Conservation (phyloP, 371 early-diverging fungal species). For the Actinomortierella ambigua region DNA sequence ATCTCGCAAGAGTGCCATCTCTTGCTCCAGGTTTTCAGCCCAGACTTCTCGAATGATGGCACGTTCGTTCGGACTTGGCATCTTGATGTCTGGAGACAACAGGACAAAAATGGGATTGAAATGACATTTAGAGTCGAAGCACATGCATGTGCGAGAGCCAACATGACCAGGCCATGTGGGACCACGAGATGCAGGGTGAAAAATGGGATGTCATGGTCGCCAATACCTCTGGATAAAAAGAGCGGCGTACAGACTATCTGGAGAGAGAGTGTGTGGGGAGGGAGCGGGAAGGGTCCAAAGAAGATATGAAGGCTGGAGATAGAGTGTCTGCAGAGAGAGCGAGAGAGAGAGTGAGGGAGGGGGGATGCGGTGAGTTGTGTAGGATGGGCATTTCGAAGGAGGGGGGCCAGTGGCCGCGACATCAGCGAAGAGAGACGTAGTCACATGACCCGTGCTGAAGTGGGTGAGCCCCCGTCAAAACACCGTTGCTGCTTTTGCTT, state of each 20-base stretch:
- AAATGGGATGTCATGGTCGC: neutral
- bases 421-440: neutral
- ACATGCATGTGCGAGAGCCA: too few species aligned
- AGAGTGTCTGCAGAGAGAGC: neutral
- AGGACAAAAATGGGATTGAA: too few species aligned
- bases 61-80: slow-evolving; percentile 51
- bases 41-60: slow-evolving; percentile 91
- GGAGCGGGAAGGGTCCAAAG: neutral
- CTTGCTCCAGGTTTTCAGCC: slow-evolving; percentile 97
- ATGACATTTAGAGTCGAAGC: too few species aligned
- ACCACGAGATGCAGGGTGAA: too few species aligned
- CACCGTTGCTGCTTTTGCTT: too few species aligned
- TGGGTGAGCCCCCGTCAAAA: neutral
- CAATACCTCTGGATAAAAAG: neutral
- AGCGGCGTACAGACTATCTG: neutral
- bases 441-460: neutral
- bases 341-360: neutral
- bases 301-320: neutral
- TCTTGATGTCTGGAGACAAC: slow-evolving; percentile 6
- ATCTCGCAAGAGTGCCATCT: slow-evolving; percentile 91
- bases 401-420: too few species aligned
- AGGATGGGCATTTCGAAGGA: neutral
- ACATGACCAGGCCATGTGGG: too few species aligned
- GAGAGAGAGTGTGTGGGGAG: neutral
- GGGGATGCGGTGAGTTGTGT: slow-evolving; percentile 3